These are phyloP conservation scores for Penicillium daleae DNA, from an alignment of 495 filamentous ascomycete species.

Conservation along the genomic window DNA sequence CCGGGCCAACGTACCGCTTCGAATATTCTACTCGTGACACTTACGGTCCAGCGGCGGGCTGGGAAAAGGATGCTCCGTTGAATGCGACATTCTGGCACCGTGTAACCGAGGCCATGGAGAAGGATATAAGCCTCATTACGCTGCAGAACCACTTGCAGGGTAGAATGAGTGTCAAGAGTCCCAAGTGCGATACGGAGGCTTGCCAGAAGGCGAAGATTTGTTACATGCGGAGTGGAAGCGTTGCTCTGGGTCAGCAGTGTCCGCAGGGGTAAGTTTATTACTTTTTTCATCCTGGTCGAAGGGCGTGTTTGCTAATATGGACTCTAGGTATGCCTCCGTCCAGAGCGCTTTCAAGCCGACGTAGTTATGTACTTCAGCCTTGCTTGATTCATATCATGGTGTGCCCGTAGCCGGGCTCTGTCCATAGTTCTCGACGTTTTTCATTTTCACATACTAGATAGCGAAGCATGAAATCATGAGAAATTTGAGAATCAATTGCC, in stretches of 20 bases:
- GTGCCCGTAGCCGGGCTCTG: neutral
- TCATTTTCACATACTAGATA: neutral
- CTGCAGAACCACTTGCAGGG: constrained; percentile 59
- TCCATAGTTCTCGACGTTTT: neutral
- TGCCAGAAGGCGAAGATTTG: constrained; percentile 61
- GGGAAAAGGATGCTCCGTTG: constrained; percentile 53
- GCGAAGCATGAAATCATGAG: neutral
- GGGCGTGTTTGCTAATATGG: neutral
- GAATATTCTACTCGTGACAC: constrained; percentile 61
- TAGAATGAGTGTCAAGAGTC: constrained; percentile 52
- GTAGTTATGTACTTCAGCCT: neutral
- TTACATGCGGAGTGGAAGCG: constrained; percentile 62
- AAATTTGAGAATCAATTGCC: neutral
- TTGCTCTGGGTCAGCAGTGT: constrained; percentile 53
- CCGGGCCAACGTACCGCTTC: constrained; percentile 49
- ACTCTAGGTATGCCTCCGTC: constrained; percentile 36
- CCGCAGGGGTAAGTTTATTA: constrained; percentile 48
- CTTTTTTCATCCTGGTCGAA: neutral
- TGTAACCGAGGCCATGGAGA: constrained; percentile 64
- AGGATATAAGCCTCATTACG: constrained; percentile 47
- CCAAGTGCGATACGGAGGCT: constrained; percentile 52
- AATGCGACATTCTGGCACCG: constrained; percentile 62
- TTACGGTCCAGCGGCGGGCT: constrained; percentile 50
- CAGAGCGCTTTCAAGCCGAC: constrained; percentile 30
- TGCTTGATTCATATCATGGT: neutral